These are phyloP conservation scores for Komagataella populi DNA, from an alignment of 805 yeast genomes.

Conservation along the genomic window DNA sequence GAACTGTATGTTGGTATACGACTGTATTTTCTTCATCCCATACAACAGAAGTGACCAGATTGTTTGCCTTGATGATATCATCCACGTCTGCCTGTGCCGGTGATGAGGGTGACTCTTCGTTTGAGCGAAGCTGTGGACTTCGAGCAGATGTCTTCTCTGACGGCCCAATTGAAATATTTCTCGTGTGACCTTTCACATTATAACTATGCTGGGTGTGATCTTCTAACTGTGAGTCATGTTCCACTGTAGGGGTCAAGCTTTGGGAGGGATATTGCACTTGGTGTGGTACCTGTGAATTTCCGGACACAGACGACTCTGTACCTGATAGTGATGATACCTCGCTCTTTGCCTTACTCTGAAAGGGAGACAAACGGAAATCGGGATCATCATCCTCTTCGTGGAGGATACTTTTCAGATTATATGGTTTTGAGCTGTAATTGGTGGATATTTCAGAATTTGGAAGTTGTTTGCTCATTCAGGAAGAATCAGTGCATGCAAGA, in stretches of 20 bases:
- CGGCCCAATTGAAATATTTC: not conserved
- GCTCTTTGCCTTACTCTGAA: not conserved
- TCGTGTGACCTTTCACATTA: not conserved
- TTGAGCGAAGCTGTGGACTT: not conserved
- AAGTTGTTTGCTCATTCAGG: not conserved
- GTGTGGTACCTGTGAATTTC: not conserved
- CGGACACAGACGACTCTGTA: not conserved
- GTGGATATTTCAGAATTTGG: not conserved
- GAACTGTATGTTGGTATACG: constrained; percentile 78
- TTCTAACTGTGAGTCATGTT: not conserved
- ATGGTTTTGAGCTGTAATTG: not conserved
- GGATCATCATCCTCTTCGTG: not conserved
- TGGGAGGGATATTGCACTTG: not conserved
- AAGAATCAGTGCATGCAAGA: not conserved
- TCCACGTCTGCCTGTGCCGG: not conserved
- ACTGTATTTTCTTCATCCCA: constrained; percentile 85
- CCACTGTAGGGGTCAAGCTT: not conserved
- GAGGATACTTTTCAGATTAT: not conserved
- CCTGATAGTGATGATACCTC: not conserved
- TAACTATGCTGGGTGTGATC: not conserved
- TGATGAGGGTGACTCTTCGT: not conserved
- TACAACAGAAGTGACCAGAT: constrained; percentile 13
- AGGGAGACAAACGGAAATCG: not conserved
- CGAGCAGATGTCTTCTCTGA: not conserved
- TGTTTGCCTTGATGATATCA: not conserved